Evolutionary conservation across 352 stramenopile species (phyloP).

Genomic region (Pythium rhizo-oryzae): DNA sequence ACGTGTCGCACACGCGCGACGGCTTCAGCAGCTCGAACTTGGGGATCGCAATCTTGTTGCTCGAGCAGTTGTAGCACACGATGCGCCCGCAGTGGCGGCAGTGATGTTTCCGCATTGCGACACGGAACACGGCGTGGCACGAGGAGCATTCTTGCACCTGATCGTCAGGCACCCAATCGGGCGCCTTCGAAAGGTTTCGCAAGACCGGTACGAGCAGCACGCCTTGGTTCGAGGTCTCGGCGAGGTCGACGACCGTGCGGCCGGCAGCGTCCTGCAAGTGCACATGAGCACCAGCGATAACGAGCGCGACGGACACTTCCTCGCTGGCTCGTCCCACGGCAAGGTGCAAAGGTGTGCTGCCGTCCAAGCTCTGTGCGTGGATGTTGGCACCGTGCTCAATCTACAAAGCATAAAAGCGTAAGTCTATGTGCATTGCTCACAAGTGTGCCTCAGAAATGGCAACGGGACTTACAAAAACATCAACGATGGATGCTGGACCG

Average conservation of each 20-base stretch:
- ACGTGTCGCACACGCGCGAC: conserved; percentile 81
- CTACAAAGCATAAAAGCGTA: conserved; percentile 31
- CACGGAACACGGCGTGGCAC: conserved; percentile 70
- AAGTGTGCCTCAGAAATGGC: neutral
- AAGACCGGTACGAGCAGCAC: conserved; percentile 81
- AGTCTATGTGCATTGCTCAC: neutral
- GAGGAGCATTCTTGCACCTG: conserved; percentile 73
- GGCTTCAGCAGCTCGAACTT: conserved; percentile 82
- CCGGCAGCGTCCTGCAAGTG: conserved; percentile 81
- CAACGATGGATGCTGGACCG: conserved; percentile 66
- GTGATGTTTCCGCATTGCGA: conserved; percentile 86
- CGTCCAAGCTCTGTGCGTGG: conserved; percentile 79
- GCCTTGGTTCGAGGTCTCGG: conserved; percentile 81
- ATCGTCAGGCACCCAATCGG: conserved; percentile 73
- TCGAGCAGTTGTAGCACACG: conserved; percentile 88
- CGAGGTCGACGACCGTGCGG: conserved; percentile 80
- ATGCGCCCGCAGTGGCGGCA: conserved; percentile 83
- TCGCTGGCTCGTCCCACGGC: conserved; percentile 77
- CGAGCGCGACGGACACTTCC: conserved; percentile 67
- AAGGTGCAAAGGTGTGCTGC: conserved; percentile 83
- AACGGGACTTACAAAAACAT: conserved; percentile 74
- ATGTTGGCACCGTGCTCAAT: conserved; percentile 84
- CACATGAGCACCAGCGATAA: conserved; percentile 74
- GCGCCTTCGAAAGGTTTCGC: conserved; percentile 65
- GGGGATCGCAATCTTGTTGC: conserved; percentile 81